phyloP scores from a whole-genome alignment of 2,329 filamentous ascomycete genomes.

The Passalora sequoiae region DNA sequence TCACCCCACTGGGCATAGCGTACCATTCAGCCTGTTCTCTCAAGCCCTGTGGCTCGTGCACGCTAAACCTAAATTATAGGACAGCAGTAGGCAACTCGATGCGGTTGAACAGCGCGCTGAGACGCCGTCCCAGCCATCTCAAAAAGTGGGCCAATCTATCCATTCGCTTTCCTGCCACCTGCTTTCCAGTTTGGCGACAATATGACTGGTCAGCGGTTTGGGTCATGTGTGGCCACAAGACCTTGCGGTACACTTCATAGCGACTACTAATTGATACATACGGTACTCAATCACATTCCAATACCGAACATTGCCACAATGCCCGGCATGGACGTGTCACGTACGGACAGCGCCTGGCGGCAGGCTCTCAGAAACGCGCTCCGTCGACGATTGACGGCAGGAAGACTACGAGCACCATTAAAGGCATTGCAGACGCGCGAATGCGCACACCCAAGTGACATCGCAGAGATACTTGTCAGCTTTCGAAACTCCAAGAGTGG shows the following conservation, averaged over 20 bases:
- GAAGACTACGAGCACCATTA: conserved; percentile 13
- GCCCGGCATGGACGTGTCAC: background rate
- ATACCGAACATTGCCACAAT: background rate
- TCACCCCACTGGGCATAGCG: no score
- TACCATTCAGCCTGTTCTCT: no score
- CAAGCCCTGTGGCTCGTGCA: no score
- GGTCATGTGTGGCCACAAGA: background rate
- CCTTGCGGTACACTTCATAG: background rate
- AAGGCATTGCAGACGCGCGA: conserved; percentile 14
- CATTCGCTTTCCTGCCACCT: no score
- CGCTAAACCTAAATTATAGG: no score
- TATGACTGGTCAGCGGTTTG: no score
- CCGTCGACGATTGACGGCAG: conserved; percentile 1
- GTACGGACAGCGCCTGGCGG: conserved; percentile 6
- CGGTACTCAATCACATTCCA: background rate
- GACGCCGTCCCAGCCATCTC: no score
- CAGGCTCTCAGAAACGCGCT: conserved; percentile 9
- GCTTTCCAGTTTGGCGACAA: no score
- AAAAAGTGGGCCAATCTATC: no score
- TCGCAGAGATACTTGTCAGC: conserved; percentile 24
- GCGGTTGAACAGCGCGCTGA: no score
- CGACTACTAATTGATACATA: background rate
- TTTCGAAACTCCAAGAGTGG: conserved; percentile 19
- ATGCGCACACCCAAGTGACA: conserved; percentile 11
- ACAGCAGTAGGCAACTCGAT: no score